These are phyloP conservation scores for Talaromyces sp. DNA, from an alignment of 2,329 filamentous ascomycete genomes.

Conservation along the genomic window DNA sequence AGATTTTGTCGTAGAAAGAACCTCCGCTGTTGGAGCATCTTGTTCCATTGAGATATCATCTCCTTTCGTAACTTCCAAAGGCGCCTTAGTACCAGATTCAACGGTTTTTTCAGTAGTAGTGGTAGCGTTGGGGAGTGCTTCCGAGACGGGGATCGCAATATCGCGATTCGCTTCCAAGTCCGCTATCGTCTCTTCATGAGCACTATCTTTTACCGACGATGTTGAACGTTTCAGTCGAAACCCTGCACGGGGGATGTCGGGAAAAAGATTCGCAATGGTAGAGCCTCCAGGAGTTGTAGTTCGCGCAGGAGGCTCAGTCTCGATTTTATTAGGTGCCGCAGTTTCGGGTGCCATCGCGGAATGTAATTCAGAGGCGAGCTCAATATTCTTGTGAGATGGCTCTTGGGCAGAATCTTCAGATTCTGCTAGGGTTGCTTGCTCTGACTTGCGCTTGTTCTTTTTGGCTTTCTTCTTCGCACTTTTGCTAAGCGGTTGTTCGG, in stretches of 20 bases:
- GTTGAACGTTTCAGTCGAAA: slow-evolving; percentile 30
- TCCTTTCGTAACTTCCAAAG: slow-evolving; percentile 5
- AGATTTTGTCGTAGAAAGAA: slow-evolving; percentile 8
- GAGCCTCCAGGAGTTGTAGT: slow-evolving; percentile 26
- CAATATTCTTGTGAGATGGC: slow-evolving; percentile 11
- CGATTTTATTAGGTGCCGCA: slow-evolving; percentile 22
- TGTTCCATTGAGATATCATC: slow-evolving; percentile 12
- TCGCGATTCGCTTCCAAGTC: slow-evolving; percentile 43
- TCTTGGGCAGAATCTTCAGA: slow-evolving; percentile 8
- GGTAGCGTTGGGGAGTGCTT: slow-evolving; percentile 43
- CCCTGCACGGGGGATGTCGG: slow-evolving; percentile 36
- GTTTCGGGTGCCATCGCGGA: slow-evolving; percentile 9
- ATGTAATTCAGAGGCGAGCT: slow-evolving; percentile 6
- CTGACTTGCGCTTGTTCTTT: slow-evolving; percentile 34
- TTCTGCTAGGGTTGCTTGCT: slow-evolving; percentile 17
- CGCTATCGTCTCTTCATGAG: slow-evolving; percentile 42
- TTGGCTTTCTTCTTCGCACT: slow-evolving; percentile 32
- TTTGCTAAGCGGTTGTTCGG: slow-evolving; percentile 26
- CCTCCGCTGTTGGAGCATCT: slow-evolving; percentile 1
- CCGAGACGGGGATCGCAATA: slow-evolving; percentile 49
- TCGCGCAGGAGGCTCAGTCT: slow-evolving; percentile 18
- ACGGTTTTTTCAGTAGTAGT: slow-evolving; percentile 46
- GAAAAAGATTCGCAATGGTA: slow-evolving; percentile 40
- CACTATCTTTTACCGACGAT: slow-evolving; percentile 40
- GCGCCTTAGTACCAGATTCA: slow-evolving; percentile 30